Conservation (phyloP, 345 rosid species). For the Eucalyptus curtisii region DNA sequence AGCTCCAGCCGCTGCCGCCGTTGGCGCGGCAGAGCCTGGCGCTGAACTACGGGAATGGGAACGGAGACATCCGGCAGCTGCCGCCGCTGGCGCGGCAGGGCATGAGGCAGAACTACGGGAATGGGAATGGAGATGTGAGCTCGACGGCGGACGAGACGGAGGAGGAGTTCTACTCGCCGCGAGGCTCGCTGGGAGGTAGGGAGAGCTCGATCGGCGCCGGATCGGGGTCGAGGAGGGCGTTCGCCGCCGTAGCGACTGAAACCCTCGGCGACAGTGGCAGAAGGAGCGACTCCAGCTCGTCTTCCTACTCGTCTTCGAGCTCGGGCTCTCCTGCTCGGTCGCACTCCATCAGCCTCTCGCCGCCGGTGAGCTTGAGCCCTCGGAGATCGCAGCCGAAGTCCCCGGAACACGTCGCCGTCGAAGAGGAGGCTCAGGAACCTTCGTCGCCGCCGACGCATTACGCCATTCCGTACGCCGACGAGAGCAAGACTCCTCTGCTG, state of each 20-base stretch:
- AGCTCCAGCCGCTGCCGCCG: conserved; percentile 90
- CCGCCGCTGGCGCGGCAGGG: conserved; percentile 48
- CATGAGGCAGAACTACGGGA: conserved; percentile 19
- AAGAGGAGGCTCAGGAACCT: background rate
- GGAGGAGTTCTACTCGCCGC: conserved; percentile 90
- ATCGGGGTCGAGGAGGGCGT: conserved; percentile 59
- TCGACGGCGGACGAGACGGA: conserved; percentile 54
- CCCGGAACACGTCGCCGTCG: conserved; percentile 7
- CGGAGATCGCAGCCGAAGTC: conserved; percentile 48
- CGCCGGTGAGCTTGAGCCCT: conserved; percentile 58
- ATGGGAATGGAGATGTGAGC: conserved; percentile 19
- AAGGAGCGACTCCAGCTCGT: conserved; percentile 33
- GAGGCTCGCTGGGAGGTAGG: conserved; percentile 56
- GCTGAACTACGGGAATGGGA: conserved; percentile 16
- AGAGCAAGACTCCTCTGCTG: conserved; percentile 24
- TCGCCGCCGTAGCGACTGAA: conserved; percentile 7
- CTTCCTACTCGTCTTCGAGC: conserved; percentile 55
- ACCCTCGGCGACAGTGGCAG: conserved; percentile 24
- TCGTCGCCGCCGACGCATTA: background rate
- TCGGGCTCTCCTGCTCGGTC: conserved; percentile 76
- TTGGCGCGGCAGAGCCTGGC: conserved; percentile 39
- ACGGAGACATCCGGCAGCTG: conserved; percentile 33
- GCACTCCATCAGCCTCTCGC: conserved; percentile 68
- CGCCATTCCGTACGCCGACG: conserved; percentile 13
- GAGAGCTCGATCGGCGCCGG: conserved; percentile 48